phyloP scores from a whole-genome alignment of 768 basidiomycete species.

The Mycena crocata region DNA sequence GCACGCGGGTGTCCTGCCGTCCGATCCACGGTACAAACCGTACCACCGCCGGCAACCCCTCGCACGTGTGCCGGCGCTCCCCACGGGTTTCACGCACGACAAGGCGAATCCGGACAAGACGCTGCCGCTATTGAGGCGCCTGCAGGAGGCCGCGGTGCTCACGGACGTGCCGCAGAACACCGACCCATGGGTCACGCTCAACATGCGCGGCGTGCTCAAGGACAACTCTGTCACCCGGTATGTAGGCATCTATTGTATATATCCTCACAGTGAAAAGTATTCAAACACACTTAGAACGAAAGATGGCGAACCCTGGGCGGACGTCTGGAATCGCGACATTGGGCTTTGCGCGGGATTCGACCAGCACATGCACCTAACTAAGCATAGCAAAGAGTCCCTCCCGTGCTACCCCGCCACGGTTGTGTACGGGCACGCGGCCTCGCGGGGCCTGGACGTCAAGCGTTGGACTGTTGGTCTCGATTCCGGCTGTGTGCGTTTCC shows the following conservation, averaged over 20 bases:
- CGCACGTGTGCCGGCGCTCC: conserved; percentile 63
- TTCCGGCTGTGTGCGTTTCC: conserved; percentile 77
- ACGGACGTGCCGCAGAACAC: conserved; percentile 78
- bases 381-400: conserved; percentile 44
- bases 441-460: conserved; percentile 82
- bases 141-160: conserved; percentile 80
- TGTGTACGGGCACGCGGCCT: conserved; percentile 90
- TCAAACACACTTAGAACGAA: conserved; percentile 37
- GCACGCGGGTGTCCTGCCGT: conserved; percentile 86
- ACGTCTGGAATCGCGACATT: conserved; percentile 80
- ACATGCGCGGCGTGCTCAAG: conserved; percentile 70
- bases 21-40: conserved; percentile 67
- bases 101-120: conserved; percentile 28
- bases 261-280: not conserved
- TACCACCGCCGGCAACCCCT: conserved; percentile 76
- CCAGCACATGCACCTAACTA: conserved; percentile 30
- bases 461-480: conserved; percentile 90
- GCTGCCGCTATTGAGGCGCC: conserved; percentile 52
- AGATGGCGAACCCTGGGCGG: conserved; percentile 79
- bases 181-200: conserved; percentile 81
- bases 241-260: conserved; percentile 19
- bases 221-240: conserved; percentile 59
- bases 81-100: conserved; percentile 25
- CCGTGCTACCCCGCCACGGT: conserved; percentile 81
- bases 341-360: conserved; percentile 64